These are phyloP conservation scores for Alternaria gaisen DNA, from an alignment of 2,329 filamentous ascomycete species.

Conservation along the genomic window DNA sequence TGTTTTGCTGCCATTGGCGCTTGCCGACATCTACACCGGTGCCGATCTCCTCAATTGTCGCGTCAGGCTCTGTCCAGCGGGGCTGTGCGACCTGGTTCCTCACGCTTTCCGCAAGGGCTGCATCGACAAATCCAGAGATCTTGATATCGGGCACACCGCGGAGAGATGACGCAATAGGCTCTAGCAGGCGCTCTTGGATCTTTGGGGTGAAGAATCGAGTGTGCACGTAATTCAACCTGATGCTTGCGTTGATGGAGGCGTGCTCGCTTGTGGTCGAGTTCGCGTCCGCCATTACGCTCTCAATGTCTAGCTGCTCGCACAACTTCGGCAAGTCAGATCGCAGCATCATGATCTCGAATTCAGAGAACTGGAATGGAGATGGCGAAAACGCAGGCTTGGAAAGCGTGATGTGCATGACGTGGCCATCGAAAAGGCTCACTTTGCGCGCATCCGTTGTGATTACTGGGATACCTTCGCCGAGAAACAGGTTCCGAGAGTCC, in stretches of 20 bases:
- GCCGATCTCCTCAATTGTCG: conserved; percentile 35
- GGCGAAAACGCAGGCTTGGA: conserved; percentile 29
- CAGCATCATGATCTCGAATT: conserved; percentile 36
- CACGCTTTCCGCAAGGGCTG: conserved; percentile 20
- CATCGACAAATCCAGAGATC: conserved; percentile 30
- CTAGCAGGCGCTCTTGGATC: conserved; percentile 31
- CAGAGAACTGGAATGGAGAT: conserved; percentile 26
- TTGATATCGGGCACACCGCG: conserved; percentile 31
- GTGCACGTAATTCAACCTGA: conserved; percentile 27
- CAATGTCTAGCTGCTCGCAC: conserved; percentile 34
- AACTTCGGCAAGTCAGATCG: conserved; percentile 34
- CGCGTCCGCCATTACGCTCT: conserved; percentile 35
- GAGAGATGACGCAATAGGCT: conserved; percentile 28
- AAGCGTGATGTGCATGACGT: conserved; percentile 40
- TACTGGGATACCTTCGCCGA: conserved; percentile 31
- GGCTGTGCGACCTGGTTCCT: conserved; percentile 28
- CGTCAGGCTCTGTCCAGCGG: conserved; percentile 36
- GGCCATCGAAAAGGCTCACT: conserved; percentile 30
- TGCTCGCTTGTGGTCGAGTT: conserved; percentile 33
- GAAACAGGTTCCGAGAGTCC: conserved; percentile 29
- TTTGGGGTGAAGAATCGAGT: conserved; percentile 27
- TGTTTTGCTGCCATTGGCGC: conserved; percentile 39
- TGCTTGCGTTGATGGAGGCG: conserved; percentile 26
- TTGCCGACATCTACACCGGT: conserved; percentile 39
- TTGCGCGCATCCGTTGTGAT: conserved; percentile 27